phyloP scores from a whole-genome alignment of 768 basidiomycete species.

The Mycena floridula region DNA sequence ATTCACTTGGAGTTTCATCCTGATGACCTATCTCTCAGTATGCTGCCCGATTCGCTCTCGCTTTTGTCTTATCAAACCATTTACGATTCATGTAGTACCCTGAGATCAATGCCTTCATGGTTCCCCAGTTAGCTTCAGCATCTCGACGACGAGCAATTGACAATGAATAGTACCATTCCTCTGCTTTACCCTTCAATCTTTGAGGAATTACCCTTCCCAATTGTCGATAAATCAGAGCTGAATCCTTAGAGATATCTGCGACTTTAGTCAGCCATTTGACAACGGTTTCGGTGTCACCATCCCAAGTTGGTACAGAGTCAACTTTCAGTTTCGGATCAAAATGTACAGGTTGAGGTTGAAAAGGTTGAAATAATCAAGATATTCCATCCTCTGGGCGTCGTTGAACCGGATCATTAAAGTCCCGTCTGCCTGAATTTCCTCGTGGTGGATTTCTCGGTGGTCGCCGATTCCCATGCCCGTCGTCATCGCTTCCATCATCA shows the following conservation, averaged over 20 bases:
- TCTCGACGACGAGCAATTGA: not conserved
- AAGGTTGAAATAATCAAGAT: too few relatives aligned
- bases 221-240: too few relatives aligned
- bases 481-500: too few relatives aligned
- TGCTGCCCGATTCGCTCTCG: slow-evolving; percentile 5
- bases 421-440: too few relatives aligned
- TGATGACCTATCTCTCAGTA: slow-evolving; percentile 11
- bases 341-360: not conserved
- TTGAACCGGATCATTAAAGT: too few relatives aligned
- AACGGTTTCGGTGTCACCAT: too few relatives aligned
- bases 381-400: too few relatives aligned
- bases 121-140: slow-evolving; percentile 7
- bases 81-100: slow-evolving; percentile 17
- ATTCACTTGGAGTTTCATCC: slow-evolving; percentile 11
- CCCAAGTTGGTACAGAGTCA: too few relatives aligned
- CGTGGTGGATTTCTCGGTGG: too few relatives aligned
- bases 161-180: not conserved
- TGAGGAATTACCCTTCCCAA: not conserved
- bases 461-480: too few relatives aligned
- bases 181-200: not conserved
- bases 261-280: not conserved
- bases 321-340: too few relatives aligned
- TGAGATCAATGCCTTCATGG: slow-evolving; percentile 8
- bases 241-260: not conserved
- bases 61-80: slow-evolving; percentile 20